Conservation (phyloP, 495 filamentous ascomycete species). For the Xylaria sp. region DNA sequence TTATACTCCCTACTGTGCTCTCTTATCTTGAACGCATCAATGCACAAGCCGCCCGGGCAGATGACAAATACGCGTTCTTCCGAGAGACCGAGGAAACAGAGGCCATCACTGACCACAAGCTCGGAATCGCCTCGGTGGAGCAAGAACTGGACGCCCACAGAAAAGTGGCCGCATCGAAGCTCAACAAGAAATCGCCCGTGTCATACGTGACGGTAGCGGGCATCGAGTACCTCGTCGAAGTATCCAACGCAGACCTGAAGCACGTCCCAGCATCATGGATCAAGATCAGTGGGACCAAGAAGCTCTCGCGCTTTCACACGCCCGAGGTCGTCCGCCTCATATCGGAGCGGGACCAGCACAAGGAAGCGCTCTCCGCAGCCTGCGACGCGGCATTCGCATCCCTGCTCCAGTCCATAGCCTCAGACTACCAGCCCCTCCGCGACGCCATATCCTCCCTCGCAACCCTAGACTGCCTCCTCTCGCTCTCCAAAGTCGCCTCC, state of each 20-base stretch:
- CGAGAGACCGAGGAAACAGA: slow-evolving; percentile 84
- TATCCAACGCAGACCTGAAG: slow-evolving; percentile 79
- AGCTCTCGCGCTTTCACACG: slow-evolving; percentile 90
- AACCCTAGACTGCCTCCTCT: slow-evolving; percentile 88
- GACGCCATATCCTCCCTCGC: slow-evolving; percentile 88
- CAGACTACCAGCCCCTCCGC: slow-evolving; percentile 85
- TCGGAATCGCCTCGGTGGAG: slow-evolving; percentile 92
- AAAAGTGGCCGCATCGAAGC: slow-evolving; percentile 68
- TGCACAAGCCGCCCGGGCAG: slow-evolving; percentile 76
- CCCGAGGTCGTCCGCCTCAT: slow-evolving; percentile 84
- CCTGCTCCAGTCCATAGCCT: slow-evolving; percentile 74
- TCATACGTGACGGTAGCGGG: slow-evolving; percentile 82
- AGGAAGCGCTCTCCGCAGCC: slow-evolving; percentile 87
- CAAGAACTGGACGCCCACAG: slow-evolving; percentile 83
- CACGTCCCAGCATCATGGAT: slow-evolving; percentile 91
- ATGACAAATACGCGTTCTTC: slow-evolving; percentile 96
- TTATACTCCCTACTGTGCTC: slow-evolving; percentile 72
- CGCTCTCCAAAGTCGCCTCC: slow-evolving; percentile 79
- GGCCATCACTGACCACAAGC: slow-evolving; percentile 81
- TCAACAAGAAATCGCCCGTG: slow-evolving; percentile 71
- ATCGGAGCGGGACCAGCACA: slow-evolving; percentile 92
- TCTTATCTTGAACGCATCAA: slow-evolving; percentile 86
- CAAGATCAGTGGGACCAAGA: slow-evolving; percentile 95
- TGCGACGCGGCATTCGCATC: slow-evolving; percentile 84
- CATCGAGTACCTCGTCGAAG: slow-evolving; percentile 94